Base-by-base conservation (phyloP, 2,329 filamentous ascomycete species). In the Fusarium redolens region DNA sequence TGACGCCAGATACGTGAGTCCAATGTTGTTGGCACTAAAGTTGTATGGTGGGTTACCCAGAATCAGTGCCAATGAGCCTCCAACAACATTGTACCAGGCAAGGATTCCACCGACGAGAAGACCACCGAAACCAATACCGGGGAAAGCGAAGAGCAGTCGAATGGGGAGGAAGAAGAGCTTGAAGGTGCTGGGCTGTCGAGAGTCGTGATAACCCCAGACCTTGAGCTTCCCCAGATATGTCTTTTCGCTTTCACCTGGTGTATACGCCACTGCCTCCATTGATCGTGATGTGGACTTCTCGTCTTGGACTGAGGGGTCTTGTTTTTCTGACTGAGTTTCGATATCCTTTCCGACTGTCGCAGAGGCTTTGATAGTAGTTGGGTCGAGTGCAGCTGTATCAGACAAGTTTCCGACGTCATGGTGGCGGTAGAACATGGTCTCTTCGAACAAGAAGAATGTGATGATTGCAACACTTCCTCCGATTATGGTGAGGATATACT, bases 91-190 rank as follows among this genome's bases (percentile, higher is more conserved):
- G 2, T 60, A 60, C 57, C 75, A 76, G 9, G 76, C 64, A 1
- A 78, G 59, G 9, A 78, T 75, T n/a, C 76, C 69, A 12, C 76
- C 76, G 0, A 78, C 76, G 0, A 78, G 65, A 5, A 78, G 41
- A 2, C 75, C 75, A 7, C 61, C 68, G 30, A 78, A 78, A 5
- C 76, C n/a, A 31, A 78, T 72, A 1, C 74, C 74, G 2, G 76
- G 71, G 31, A 71, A 73, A 10, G 57, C 58, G 28, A 66, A 57
- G 7, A 57, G 57, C 65, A 59, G 47, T 5, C 56, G 52, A 6
- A 76, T 62, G 1, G 73, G 74, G 1, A 76, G 55, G 52, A 69
- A 72, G 54, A 72, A 75, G 8, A 67, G 30, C 8, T 55, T 75
- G 64, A 75, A 76, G 3, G 74, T 69, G 31, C 68, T 74, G 12